Percentiles rank a stretch among this genome's conserved stretches.
Conservation (phyloP, 176 grass and related monocot genomes). For the Juncus inflexus region DNA sequence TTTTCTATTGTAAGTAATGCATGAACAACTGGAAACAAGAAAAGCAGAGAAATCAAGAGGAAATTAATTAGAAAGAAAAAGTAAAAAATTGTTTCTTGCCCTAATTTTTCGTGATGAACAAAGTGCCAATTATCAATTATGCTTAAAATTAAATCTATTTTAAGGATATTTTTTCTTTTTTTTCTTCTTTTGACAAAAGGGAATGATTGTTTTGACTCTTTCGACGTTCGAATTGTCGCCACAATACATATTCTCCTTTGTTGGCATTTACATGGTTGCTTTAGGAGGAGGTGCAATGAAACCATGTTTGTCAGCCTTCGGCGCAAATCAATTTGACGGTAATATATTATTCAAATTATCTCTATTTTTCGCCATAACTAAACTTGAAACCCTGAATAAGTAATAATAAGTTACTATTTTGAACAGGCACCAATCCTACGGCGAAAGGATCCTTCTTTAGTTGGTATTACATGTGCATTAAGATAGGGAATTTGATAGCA, state of each 20-base stretch:
- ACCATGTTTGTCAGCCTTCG: conserved; percentile 72
- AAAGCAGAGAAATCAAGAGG: neutral
- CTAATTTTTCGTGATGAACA: neutral
- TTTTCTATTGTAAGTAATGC: conserved; percentile 54
- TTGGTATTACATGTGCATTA: conserved; percentile 60
- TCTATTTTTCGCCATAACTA: too few relatives aligned
- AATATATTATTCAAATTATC: conserved; percentile 1
- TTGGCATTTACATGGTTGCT: conserved; percentile 66
- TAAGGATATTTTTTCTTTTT: neutral
- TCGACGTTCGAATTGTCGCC: conserved; percentile 30
- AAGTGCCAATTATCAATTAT: neutral
- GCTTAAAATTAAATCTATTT: neutral
- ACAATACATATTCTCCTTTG: conserved; percentile 44
- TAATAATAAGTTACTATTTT: too few relatives aligned
- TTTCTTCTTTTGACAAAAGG: conserved; percentile 39
- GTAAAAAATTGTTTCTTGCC: too few relatives aligned
- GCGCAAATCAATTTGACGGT: conserved; percentile 67
- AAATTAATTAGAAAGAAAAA: neutral
- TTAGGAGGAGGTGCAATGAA: conserved; percentile 65
- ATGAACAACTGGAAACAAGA: neutral
- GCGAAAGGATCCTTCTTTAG: conserved; percentile 19
- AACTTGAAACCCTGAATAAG: too few relatives aligned
- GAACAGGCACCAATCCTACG: neutral
- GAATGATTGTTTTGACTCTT: conserved; percentile 62
- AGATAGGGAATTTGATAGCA: conserved; percentile 61